Evolutionary conservation across 2,329 filamentous ascomycete genomes (phyloP), one percentile per base, ranked within the genome.

Genomic region (Bipolaris gigantea): DNA sequence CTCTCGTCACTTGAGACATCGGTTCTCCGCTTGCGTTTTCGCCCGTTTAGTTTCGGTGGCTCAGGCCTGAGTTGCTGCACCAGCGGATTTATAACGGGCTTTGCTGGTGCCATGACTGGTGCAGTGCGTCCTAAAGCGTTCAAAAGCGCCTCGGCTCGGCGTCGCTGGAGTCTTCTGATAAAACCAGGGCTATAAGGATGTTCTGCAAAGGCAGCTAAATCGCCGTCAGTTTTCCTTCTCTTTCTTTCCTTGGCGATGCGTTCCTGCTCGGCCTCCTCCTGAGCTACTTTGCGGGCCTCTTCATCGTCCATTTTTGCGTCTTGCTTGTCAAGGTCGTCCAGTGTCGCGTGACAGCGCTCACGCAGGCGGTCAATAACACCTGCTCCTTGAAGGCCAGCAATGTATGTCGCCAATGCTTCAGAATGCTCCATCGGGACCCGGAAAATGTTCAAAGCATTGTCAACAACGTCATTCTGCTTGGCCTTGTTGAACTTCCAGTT

Each of bases 401-500:
- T 84, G 76, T 97, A 97, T 47, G 85, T 81, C 69, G 88, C 84
- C 38, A 97, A 85, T 19, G 85, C 80, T 42, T 83, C 76, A 54
- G 90, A 86, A 75, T 93, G 84, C 55, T 82, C 77, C 15, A 86
- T 77, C 0, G 92, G 90, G 39, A 97, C 83, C 39, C 84, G 83
- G 64, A 86, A 83, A 60, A 85, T 77, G 62, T 89, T 86, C 71
- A 95, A 90, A 41, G 89, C 77, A 77, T 95, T 86, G 73, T 94
- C 93, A 70, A 97, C 84, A 11, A 97, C 80, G 63, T 90, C 85
- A 49, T 87, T 90, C 75, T 97, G 92, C 70, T 91, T 86, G 64
- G 91, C 92, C 78, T 97, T 97, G 79, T 95, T 96, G 80, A 97
- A 97, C 75, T 96, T 97, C 93, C 93, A 97, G 63, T 80, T 80